Evolutionary conservation across 768 basidiomycete species (phyloP).

Genomic region (Suillus decipiens): DNA sequence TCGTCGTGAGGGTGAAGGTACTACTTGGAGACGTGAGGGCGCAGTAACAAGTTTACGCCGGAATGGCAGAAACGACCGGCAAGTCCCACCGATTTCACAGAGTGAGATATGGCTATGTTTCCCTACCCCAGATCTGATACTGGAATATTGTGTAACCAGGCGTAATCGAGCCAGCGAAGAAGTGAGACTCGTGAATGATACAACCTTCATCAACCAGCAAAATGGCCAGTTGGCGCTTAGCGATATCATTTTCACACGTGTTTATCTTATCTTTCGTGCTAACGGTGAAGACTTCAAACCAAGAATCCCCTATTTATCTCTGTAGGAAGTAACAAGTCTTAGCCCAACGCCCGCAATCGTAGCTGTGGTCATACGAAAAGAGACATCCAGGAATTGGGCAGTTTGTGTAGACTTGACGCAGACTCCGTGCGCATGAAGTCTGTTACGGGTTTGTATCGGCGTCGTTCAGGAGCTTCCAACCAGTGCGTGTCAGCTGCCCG

Average conservation of each 20-base stretch:
- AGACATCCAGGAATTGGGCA: too few relatives aligned
- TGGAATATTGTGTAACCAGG: background rate
- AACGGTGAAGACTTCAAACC: background rate
- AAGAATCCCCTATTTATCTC: too few relatives aligned
- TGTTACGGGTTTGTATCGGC: too few relatives aligned
- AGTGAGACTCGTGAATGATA: background rate
- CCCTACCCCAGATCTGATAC: background rate
- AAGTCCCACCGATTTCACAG: background rate
- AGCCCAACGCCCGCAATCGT: too few relatives aligned
- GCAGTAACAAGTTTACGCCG: background rate
- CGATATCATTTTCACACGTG: background rate
- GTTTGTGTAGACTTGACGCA: too few relatives aligned
- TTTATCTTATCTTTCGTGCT: background rate
- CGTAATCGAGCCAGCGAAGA: background rate
- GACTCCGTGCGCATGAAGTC: too few relatives aligned
- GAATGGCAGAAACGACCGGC: background rate
- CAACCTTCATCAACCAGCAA: background rate
- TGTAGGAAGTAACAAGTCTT: too few relatives aligned
- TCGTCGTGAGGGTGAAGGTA: slow-evolving; percentile 12
- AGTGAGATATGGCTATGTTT: background rate
- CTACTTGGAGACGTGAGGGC: background rate
- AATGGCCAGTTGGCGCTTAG: background rate
- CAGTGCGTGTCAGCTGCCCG: too few relatives aligned
- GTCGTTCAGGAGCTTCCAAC: too few relatives aligned
- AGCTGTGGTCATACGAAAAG: too few relatives aligned